Evolutionary conservation across 176 grass and related monocot genomes (phyloP), one percentile per base, ranked within the genome.

Genomic region (Oryza rufipogon): DNA sequence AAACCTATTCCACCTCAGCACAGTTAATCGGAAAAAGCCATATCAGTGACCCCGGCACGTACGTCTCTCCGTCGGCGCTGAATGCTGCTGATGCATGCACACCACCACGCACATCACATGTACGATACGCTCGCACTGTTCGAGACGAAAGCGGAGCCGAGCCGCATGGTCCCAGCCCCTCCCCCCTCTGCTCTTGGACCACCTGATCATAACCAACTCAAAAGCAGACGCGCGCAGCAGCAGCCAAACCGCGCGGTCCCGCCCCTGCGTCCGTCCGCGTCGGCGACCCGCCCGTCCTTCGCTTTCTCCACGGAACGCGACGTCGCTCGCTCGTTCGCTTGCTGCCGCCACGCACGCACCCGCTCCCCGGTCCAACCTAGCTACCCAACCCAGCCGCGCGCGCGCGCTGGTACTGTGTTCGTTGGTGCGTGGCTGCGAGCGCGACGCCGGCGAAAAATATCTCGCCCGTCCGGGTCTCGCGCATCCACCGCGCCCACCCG

Each of bases 131-230:
- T 38, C 12, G 52, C 87, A 38, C 60, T 22, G 79, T 78, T 82
- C 79, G 34, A 86, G 83, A 81, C 71, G 77, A 32, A 36, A 71
- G 65, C 42, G 20, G 9, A 20, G 78, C 78, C 45, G 6, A 38
- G 36, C 36, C 36, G 36, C 36, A 38, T 38, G 36, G 36, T 38
- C 36, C 36, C 82, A 39, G 17, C 67, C 7, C 54, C 4, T 1
- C n/a, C n/a, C 4, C 26, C 67, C 28, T 8, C 46, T 4, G n/a
- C 58, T 26, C 66, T 3, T 75, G 88, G 88, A 90, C 88, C 88
- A 90, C 88, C 88, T 90, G 88, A 87, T 83, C 88, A 67, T 87
- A 90, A 90, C 80, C 80, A 70, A 87, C 80, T 87, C 78, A 70
- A 83, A 87, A 87, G 74, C 41, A 64, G 70, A 60, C 56, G 56